Evolutionary conservation across 1,139 yeast genomes (phyloP).

Genomic region (Pichia sp.): DNA sequence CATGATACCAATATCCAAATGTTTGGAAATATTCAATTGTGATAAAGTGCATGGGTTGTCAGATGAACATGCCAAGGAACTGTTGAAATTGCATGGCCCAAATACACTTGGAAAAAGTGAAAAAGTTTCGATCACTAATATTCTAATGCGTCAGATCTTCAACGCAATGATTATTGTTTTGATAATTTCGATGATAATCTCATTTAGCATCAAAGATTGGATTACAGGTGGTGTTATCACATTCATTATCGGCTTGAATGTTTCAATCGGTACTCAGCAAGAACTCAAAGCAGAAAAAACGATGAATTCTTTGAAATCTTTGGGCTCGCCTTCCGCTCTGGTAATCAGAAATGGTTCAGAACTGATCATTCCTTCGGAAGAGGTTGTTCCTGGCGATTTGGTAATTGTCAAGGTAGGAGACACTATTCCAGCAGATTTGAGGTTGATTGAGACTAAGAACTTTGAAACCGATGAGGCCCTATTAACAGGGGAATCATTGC

Average conservation of each 20-base stretch:
- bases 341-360: constrained; percentile 65
- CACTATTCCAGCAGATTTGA: constrained; percentile 39
- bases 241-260: constrained; percentile 63
- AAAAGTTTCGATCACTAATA: constrained; percentile 52
- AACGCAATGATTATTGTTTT: constrained; percentile 80
- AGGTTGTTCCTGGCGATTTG: constrained; percentile 77
- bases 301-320: constrained; percentile 67
- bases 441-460: neutral
- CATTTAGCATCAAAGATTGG: constrained; percentile 74
- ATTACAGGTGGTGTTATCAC: constrained; percentile 82
- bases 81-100: constrained; percentile 45
- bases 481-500: constrained; percentile 76
- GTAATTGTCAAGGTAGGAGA: constrained; percentile 68
- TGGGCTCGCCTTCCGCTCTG: constrained; percentile 70
- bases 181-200: constrained; percentile 69
- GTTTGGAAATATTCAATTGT: constrained; percentile 39
- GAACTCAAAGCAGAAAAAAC: constrained; percentile 60
- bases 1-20: constrained; percentile 36
- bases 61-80: constrained; percentile 34
- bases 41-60: constrained; percentile 48
- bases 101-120: constrained; percentile 58
- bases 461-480: constrained; percentile 52
- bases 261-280: constrained; percentile 66
- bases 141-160: constrained; percentile 65
- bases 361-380: constrained; percentile 56